A percentile compares a stretch with the other conserved stretches of the same genome.
phyloP scores from a whole-genome alignment of 352 stramenopile genomes.

The Halophytophthora polymorphica region DNA sequence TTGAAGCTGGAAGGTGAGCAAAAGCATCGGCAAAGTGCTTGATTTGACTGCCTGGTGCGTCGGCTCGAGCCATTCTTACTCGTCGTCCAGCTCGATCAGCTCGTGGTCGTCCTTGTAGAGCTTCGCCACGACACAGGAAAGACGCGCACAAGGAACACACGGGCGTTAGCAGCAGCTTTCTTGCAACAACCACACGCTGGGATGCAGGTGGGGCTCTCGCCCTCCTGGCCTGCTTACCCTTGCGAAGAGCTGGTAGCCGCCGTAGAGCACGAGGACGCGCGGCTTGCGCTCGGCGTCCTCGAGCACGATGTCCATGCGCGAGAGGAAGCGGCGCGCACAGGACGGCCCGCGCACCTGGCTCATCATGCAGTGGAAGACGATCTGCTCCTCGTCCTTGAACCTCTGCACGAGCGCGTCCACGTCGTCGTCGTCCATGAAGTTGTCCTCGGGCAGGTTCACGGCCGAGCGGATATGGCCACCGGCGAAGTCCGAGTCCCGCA shows the following conservation, averaged over 20 bases:
- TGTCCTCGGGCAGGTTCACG: conserved; percentile 74
- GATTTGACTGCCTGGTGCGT: too few relatives aligned
- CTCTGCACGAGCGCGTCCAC: conserved; percentile 70
- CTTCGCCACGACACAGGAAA: conserved; percentile 23
- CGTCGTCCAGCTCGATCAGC: conserved; percentile 42
- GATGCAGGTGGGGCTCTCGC: too few relatives aligned
- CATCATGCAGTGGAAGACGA: conserved; percentile 90
- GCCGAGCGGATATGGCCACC: conserved; percentile 74
- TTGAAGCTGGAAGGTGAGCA: too few relatives aligned
- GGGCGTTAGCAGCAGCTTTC: too few relatives aligned
- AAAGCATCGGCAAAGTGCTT: too few relatives aligned
- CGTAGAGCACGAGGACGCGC: conserved; percentile 61
- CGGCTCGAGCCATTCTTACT: too few relatives aligned
- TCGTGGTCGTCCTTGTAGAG: conserved; percentile 47
- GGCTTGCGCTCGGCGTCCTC: conserved; percentile 45
- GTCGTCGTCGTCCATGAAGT: conserved; percentile 80
- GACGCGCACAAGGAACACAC: conserved; percentile 11
- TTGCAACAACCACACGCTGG: too few relatives aligned
- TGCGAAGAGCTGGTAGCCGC: conserved; percentile 68
- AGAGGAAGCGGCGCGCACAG: conserved; percentile 75
- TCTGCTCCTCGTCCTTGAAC: conserved; percentile 54
- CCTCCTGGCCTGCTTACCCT: conserved; percentile 24
- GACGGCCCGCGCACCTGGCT: conserved; percentile 79
- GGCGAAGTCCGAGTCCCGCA: conserved; percentile 71
- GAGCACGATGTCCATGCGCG: conserved; percentile 51